Percentiles rank a stretch among this genome's conserved stretches.
These are phyloP conservation scores for Thraustochytrium striatum DNA, from an alignment of 352 stramenopile species.

Conservation along the genomic window DNA sequence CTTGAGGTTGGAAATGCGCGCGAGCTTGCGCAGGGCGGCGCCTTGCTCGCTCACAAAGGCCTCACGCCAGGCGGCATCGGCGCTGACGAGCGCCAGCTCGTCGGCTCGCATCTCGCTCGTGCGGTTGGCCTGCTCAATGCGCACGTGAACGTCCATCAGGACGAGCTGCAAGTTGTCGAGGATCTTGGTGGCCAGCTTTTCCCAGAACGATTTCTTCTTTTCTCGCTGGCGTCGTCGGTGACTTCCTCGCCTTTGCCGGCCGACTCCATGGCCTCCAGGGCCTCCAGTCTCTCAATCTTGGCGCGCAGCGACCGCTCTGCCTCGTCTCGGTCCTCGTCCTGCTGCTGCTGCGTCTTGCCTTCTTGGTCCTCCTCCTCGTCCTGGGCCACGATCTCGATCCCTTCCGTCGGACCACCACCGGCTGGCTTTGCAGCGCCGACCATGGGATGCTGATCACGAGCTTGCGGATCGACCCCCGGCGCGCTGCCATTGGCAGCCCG, in stretches of 20 bases:
- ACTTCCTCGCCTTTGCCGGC: background rate
- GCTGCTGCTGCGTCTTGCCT: background rate
- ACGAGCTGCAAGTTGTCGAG: conserved; percentile 49
- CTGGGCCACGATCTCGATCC: conserved; percentile 43
- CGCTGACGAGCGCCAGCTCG: conserved; percentile 14
- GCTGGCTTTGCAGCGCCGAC: conserved; percentile 49
- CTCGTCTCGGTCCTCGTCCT: background rate
- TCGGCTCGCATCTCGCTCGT: conserved; percentile 4
- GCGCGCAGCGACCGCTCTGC: background rate
- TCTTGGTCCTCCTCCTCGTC: background rate
- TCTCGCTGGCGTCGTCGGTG: background rate
- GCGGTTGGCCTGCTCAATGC: background rate
- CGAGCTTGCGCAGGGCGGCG: conserved; percentile 3
- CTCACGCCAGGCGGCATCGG: conserved; percentile 47
- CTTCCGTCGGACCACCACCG: conserved; percentile 41
- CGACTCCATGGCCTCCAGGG: background rate
- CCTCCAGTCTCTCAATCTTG: background rate
- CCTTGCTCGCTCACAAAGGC: conserved; percentile 6
- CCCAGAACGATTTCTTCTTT: conserved; percentile 20
- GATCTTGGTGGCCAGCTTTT: conserved; percentile 47
- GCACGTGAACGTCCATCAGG: conserved; percentile 31
- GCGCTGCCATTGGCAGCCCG: background rate
- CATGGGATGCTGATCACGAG: conserved; percentile 45
- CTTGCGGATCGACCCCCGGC: conserved; percentile 1
- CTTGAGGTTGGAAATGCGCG: background rate